A percentile compares a stretch with the other conserved stretches of the same genome.
These are phyloP conservation scores for Penicillium odoratum DNA, from an alignment of 495 filamentous ascomycete genomes.

Conservation along the genomic window DNA sequence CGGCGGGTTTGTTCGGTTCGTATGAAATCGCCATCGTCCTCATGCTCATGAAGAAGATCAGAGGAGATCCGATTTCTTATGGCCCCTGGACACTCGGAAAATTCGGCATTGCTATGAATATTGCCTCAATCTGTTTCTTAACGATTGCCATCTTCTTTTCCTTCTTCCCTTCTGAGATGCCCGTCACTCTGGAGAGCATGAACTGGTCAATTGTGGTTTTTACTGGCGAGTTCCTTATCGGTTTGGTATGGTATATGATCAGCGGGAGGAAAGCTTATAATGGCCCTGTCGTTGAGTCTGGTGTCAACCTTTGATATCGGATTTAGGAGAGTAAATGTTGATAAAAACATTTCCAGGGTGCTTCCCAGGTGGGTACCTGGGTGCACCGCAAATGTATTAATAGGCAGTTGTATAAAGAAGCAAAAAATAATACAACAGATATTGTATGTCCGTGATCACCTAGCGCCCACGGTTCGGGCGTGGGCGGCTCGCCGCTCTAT, in stretches of 20 bases:
- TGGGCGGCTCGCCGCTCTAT: too few species aligned
- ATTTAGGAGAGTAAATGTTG: too few species aligned
- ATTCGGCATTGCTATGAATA: conserved; percentile 33
- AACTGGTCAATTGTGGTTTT: conserved; percentile 48
- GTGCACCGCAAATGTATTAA: too few species aligned
- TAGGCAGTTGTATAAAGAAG: too few species aligned
- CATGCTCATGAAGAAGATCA: conserved; percentile 28
- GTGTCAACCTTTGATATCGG: not conserved
- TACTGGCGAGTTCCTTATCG: conserved; percentile 27
- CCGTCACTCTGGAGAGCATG: conserved; percentile 37
- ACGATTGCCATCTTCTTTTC: conserved; percentile 32
- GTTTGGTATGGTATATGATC: conserved; percentile 24
- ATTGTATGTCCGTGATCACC: too few species aligned
- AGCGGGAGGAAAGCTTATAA: conserved; percentile 18
- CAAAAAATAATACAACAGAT: too few species aligned
- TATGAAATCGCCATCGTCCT: conserved; percentile 42
- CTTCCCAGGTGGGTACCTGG: too few species aligned
- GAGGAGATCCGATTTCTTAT: conserved; percentile 9
- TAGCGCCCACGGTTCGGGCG: too few species aligned
- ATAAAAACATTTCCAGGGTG: too few species aligned
- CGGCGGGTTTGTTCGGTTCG: conserved; percentile 41
- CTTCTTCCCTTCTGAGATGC: conserved; percentile 40
- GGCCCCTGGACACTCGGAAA: conserved; percentile 17
- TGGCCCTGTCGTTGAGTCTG: conserved; percentile 23
- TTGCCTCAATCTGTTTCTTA: conserved; percentile 33